These are phyloP conservation scores for Erysimum pusillum DNA, from an alignment of 441 rosid genomes.

Conservation along the genomic window DNA sequence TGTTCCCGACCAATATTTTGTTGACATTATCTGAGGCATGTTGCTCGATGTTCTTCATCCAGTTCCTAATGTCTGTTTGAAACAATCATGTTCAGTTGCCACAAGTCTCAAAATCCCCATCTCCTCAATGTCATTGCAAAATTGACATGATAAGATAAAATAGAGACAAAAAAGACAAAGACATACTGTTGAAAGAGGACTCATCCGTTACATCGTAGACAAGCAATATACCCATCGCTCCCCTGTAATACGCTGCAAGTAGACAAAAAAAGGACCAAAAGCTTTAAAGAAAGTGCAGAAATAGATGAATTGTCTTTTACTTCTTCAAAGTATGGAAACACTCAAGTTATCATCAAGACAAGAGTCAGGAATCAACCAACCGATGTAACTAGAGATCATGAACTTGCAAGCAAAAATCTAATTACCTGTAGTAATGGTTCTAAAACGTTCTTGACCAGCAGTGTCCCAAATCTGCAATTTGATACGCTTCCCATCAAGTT, in stretches of 20 bases:
- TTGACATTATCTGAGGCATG: slow-evolving; percentile 83
- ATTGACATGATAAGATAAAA: no score
- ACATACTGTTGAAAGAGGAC: slow-evolving; percentile 64
- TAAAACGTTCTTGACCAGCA: slow-evolving; percentile 69
- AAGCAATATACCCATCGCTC: slow-evolving; percentile 82
- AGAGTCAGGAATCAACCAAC: slow-evolving; percentile 12
- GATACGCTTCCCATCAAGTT: slow-evolving; percentile 66
- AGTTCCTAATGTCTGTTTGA: slow-evolving; percentile 69
- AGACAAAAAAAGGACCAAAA: neutral
- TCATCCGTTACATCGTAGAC: slow-evolving; percentile 65
- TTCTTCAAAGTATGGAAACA: neutral
- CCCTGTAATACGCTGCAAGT: slow-evolving; percentile 72
- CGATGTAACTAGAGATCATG: neutral
- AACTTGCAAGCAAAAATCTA: neutral
- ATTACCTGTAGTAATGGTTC: slow-evolving; percentile 61
- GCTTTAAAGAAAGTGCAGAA: neutral
- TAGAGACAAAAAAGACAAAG: slow-evolving; percentile 20
- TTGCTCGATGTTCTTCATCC: slow-evolving; percentile 83
- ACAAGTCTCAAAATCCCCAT: neutral
- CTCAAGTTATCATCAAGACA: slow-evolving; percentile 12
- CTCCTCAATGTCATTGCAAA: neutral
- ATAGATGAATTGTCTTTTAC: slow-evolving; percentile 3
- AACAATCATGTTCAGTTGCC: slow-evolving; percentile 33
- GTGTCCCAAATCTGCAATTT: slow-evolving; percentile 71
- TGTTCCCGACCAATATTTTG: slow-evolving; percentile 76